These are phyloP conservation scores for Phaeoacremonium minimum DNA, from an alignment of 2,329 filamentous ascomycete species.

Conservation along the genomic window DNA sequence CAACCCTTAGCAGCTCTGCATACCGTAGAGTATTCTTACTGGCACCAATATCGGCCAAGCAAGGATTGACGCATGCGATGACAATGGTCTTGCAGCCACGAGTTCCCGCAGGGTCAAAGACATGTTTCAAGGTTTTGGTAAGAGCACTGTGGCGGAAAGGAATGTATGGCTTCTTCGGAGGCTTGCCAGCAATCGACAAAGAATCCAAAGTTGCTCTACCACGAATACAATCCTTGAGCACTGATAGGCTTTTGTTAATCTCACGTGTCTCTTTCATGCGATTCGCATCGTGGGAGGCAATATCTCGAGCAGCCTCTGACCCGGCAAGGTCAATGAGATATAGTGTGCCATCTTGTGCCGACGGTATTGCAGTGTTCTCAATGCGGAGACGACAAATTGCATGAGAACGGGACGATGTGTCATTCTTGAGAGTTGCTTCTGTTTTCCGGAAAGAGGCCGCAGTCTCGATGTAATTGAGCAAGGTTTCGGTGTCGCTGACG, in stretches of 20 bases:
- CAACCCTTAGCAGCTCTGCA: conserved; percentile 11
- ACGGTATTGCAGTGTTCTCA: conserved; percentile 19
- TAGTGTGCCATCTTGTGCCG: conserved; percentile 33
- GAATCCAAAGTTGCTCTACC: conserved; percentile 32
- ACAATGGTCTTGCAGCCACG: conserved; percentile 37
- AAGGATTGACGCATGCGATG: conserved; percentile 42
- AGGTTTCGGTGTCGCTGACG: conserved; percentile 19
- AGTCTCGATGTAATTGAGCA: conserved; percentile 27
- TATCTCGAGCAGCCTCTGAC: conserved; percentile 41
- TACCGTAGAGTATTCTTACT: conserved; percentile 43
- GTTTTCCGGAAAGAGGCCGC: conserved; percentile 34
- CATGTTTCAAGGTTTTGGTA: conserved; percentile 43
- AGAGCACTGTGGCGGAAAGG: conserved; percentile 41
- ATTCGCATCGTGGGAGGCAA: conserved; percentile 28
- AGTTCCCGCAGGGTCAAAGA: conserved; percentile 37
- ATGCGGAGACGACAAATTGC: conserved; percentile 42
- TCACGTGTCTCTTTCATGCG: conserved; percentile 38
- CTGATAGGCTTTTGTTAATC: conserved; percentile 43
- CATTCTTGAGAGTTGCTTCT: conserved; percentile 38
- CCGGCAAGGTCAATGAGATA: conserved; percentile 45
- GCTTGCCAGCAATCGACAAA: conserved; percentile 1
- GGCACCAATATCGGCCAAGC: conserved; percentile 33
- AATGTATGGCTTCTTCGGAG: conserved; percentile 22
- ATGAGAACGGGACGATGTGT: conserved; percentile 42
- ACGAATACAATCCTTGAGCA: conserved; percentile 49